Percentiles rank a stretch among this genome's conserved stretches.
phyloP scores from a whole-genome alignment of 352 stramenopile genomes.

The Aphanomyces stellatus region DNA sequence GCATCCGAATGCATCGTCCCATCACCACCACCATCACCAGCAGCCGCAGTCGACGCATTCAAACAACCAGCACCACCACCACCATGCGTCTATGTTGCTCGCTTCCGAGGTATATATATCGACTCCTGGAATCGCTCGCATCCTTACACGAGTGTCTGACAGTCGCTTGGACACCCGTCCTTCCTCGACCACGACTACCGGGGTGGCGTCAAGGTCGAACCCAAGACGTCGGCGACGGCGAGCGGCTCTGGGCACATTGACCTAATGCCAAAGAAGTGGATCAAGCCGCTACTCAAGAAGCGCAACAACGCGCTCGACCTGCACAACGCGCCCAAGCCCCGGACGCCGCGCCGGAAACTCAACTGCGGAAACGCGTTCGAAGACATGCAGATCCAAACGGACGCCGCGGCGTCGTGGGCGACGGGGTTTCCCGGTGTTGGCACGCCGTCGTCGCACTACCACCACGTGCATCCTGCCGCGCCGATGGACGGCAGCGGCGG shows the following conservation, averaged over 20 bases:
- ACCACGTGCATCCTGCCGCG: neutral
- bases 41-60: no score
- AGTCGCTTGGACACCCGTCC: no score
- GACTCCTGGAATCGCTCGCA: no score
- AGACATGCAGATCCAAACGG: slow-evolving; percentile 36
- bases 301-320: slow-evolving; percentile 42
- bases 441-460: slow-evolving; percentile 35
- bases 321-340: slow-evolving; percentile 44
- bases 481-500: no score
- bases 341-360: slow-evolving; percentile 53
- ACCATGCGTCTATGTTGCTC: neutral
- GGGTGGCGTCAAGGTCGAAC: slow-evolving; percentile 13
- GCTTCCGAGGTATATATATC: neutral
- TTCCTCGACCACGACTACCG: neutral
- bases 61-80: no score
- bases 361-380: slow-evolving; percentile 55
- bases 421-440: slow-evolving; percentile 47
- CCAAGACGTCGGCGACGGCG: slow-evolving; percentile 6
- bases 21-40: neutral
- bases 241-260: no score
- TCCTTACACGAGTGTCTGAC: no score
- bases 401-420: slow-evolving; percentile 19
- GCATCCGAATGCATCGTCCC: no score
- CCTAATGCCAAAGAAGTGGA: slow-evolving; percentile 25
- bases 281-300: slow-evolving; percentile 57